Evolutionary conservation across 805 yeast genomes (phyloP).

Genomic region (Candida corydali): DNA sequence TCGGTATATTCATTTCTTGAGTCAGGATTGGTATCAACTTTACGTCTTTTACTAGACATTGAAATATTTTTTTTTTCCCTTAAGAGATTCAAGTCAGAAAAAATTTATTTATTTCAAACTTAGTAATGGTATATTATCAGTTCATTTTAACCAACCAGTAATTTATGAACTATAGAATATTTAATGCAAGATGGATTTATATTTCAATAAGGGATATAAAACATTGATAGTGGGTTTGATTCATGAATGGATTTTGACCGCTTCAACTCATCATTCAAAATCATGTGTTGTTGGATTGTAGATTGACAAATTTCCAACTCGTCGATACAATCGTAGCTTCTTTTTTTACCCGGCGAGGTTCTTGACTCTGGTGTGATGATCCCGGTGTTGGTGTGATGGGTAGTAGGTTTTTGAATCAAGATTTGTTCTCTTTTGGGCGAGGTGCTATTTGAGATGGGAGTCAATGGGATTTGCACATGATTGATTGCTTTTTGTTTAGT

Average conservation of each 20-base stretch:
- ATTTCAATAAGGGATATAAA: slow-evolving; percentile 14
- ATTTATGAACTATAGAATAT: no score
- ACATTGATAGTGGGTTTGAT: slow-evolving; percentile 11
- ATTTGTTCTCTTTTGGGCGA: slow-evolving; percentile 14
- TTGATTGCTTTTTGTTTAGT: slow-evolving; percentile 1
- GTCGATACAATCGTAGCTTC: slow-evolving; percentile 10
- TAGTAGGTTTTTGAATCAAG: slow-evolving; percentile 1
- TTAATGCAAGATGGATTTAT: no score
- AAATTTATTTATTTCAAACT: no score
- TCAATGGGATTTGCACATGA: slow-evolving; percentile 18
- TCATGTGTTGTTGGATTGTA: slow-evolving; percentile 4
- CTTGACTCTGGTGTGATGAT: slow-evolving; percentile 9
- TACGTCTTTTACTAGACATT: not conserved
- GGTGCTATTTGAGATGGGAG: slow-evolving; percentile 23
- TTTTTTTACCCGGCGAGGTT: slow-evolving; percentile 8
- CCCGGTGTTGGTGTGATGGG: not conserved
- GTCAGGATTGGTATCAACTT: not conserved
- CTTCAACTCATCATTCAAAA: slow-evolving; percentile 16
- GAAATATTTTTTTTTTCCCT: not conserved
- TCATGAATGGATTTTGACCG: slow-evolving; percentile 17
- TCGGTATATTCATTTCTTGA: slow-evolving; percentile 3
- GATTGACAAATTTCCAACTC: slow-evolving; percentile 10
- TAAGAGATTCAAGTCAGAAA: no score
- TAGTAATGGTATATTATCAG: no score
- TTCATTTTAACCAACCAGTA: no score